A percentile compares a stretch with the other conserved stretches of the same genome.
Evolutionary conservation across 164 flowering plant genomes (phyloP).

Genomic region (Berberis thunbergii): DNA sequence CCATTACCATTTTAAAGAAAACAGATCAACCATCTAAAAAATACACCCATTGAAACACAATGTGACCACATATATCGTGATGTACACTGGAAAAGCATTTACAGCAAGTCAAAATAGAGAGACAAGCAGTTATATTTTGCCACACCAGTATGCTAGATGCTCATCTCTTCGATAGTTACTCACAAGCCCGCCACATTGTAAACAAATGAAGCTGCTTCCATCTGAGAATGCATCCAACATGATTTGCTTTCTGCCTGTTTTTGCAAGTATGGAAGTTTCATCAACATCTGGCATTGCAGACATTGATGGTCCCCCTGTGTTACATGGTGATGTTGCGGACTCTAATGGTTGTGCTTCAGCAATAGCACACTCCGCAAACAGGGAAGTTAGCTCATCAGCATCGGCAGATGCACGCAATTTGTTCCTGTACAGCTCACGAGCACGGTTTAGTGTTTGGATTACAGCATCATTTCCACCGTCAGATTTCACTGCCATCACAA

Average conservation of each 20-base stretch:
- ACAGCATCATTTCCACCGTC: conserved; percentile 81
- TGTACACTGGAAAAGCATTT: conserved; percentile 4
- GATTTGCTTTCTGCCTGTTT: conserved; percentile 71
- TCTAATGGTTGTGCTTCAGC: conserved; percentile 61
- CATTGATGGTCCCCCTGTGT: conserved; percentile 1
- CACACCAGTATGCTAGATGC: conserved; percentile 86
- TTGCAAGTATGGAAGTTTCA: conserved; percentile 68
- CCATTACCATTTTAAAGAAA: too few relatives aligned
- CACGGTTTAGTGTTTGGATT: conserved; percentile 53
- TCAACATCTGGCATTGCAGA: conserved; percentile 29
- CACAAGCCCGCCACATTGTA: conserved; percentile 94
- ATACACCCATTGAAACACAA: too few relatives aligned
- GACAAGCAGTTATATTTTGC: conserved; percentile 23
- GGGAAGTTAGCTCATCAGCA: conserved; percentile 80
- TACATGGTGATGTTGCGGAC: conserved; percentile 16
- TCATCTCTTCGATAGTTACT: conserved; percentile 81
- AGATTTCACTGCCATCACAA: conserved; percentile 63
- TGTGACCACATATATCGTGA: not conserved
- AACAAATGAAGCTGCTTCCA: conserved; percentile 95
- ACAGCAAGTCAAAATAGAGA: conserved; percentile 1
- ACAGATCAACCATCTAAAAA: too few relatives aligned
- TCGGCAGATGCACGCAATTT: conserved; percentile 50
- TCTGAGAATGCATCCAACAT: conserved; percentile 84
- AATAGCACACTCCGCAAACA: conserved; percentile 98
- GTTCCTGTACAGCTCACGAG: conserved; percentile 61